These are phyloP conservation scores for Aspergillus bertholletiae DNA, from an alignment of 495 filamentous ascomycete genomes.

Conservation along the genomic window DNA sequence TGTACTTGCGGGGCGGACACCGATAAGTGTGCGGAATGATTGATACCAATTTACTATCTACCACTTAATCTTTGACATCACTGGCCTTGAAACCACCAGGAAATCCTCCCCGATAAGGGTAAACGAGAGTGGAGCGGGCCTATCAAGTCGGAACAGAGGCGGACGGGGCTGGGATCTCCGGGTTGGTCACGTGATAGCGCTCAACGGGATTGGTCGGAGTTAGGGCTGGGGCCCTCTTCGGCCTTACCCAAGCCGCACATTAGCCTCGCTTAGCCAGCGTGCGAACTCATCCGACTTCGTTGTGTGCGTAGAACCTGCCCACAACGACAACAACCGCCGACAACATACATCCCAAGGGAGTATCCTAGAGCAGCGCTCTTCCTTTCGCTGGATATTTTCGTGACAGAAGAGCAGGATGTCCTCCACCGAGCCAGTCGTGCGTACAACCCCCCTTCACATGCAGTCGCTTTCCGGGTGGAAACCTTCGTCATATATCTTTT, in stretches of 20 bases:
- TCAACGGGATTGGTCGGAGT: slow-evolving; percentile 21
- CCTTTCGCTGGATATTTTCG: slow-evolving; percentile 37
- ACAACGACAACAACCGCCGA: slow-evolving; percentile 51
- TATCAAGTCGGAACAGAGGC: not conserved
- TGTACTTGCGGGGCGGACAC: not conserved
- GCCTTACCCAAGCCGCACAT: slow-evolving; percentile 30
- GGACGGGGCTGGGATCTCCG: slow-evolving; percentile 1
- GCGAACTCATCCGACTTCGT: slow-evolving; percentile 43
- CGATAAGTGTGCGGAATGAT: not conserved
- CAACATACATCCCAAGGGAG: slow-evolving; percentile 44
- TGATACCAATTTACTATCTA: too few species aligned
- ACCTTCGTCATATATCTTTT: slow-evolving; percentile 5
- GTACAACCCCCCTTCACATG: slow-evolving; percentile 40
- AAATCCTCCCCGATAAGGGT: not conserved
- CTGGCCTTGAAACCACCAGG: not conserved
- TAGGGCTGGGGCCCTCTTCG: slow-evolving; percentile 43
- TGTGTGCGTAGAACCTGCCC: slow-evolving; percentile 45
- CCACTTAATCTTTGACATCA: slow-evolving; percentile 1
- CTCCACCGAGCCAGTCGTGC: slow-evolving; percentile 93
- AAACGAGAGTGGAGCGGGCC: too few species aligned
- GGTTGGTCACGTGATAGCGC: slow-evolving; percentile 21
- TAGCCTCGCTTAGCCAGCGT: slow-evolving; percentile 41
- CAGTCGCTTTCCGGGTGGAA: slow-evolving; percentile 5
- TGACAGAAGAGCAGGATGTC: slow-evolving; percentile 78
- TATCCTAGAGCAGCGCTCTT: slow-evolving; percentile 36